These are phyloP conservation scores for Blastocystis sp. DNA, from an alignment of 352 stramenopile species.

Conservation along the genomic window DNA sequence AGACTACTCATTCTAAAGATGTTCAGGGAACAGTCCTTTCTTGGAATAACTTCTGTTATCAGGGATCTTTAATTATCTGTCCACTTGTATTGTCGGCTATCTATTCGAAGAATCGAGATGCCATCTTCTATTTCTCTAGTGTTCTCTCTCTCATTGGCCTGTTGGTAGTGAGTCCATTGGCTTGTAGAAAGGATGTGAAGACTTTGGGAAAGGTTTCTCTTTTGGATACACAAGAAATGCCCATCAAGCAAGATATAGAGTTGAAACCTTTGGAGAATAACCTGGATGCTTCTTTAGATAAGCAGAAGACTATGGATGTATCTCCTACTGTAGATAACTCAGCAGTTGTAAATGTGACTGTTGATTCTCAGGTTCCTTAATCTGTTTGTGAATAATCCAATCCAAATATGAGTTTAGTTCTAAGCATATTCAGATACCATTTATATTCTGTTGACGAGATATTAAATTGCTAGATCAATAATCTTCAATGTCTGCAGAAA, in stretches of 20 bases:
- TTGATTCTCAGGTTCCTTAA: no score
- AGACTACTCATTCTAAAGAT: neutral
- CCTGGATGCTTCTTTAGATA: neutral
- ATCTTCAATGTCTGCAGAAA: no score
- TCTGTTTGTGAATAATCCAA: no score
- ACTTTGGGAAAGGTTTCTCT: conserved; percentile 1
- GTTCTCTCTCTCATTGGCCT: neutral
- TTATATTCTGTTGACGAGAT: no score
- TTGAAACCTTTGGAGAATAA: neutral
- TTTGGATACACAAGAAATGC: neutral
- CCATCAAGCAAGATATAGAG: neutral
- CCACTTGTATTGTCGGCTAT: conserved; percentile 21
- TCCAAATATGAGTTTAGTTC: no score
- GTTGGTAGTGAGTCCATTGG: neutral
- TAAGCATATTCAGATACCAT: no score
- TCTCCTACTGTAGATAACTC: no score
- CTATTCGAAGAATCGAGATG: neutral
- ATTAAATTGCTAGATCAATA: no score
- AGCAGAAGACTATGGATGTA: no score
- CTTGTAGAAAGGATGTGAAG: neutral
- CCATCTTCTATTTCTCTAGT: conserved; percentile 17
- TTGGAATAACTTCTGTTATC: conserved; percentile 33
- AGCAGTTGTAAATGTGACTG: no score
- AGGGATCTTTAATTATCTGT: conserved; percentile 1
- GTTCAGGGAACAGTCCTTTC: conserved; percentile 7